Evolutionary conservation across 169 alveolate species (phyloP).

Genomic region (Babesia gibsoni): DNA sequence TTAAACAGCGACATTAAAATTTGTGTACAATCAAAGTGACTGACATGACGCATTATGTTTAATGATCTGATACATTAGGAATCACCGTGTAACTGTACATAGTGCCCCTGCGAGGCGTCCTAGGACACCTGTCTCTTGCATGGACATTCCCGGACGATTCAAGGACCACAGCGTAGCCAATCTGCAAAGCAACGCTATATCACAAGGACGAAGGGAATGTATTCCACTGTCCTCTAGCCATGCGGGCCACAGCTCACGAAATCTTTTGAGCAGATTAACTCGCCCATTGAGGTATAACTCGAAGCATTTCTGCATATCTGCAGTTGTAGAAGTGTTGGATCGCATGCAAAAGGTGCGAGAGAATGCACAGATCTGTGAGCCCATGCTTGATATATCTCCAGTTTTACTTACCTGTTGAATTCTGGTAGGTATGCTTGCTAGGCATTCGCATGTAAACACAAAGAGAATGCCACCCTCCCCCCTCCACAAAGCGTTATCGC

Average conservation of each 20-base stretch:
- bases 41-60: no score
- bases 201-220: constrained; percentile 5
- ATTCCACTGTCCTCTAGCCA: background rate
- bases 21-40: no score
- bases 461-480: constrained; percentile 13
- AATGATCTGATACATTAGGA: background rate
- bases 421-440: constrained; percentile 12
- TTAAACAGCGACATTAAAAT: no score
- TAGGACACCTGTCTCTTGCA: background rate
- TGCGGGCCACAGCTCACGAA: constrained; percentile 25
- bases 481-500: background rate
- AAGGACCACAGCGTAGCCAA: constrained; percentile 17
- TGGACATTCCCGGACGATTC: background rate
- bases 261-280: constrained; percentile 15
- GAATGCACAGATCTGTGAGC: background rate
- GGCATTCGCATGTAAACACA: constrained; percentile 31
- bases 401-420: constrained; percentile 28
- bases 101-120: constrained; percentile 8
- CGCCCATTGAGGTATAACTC: constrained; percentile 42
- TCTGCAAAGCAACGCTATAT: constrained; percentile 16
- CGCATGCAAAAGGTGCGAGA: background rate
- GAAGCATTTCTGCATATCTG: constrained; percentile 7
- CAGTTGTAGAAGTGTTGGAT: background rate
- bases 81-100: background rate
- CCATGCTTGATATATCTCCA: background rate